Evolutionary conservation across 495 filamentous ascomycete genomes (phyloP).

Genomic region (Echria macrotheca): DNA sequence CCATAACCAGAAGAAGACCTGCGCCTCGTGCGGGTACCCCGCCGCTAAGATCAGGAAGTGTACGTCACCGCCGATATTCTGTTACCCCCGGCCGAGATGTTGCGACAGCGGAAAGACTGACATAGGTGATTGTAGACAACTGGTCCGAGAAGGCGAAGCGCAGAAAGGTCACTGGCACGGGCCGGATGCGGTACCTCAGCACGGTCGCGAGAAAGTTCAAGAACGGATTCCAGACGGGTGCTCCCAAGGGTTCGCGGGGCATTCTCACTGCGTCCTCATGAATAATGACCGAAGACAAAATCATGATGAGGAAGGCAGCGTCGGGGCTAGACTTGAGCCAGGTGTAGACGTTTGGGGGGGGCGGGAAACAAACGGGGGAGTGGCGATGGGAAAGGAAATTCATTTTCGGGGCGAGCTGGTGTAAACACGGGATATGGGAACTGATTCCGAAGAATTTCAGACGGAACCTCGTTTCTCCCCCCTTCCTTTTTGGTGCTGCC

Average conservation of each 20-base stretch:
- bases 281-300: too few relatives aligned
- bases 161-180: slow-evolving; percentile 97
- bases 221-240: slow-evolving; percentile 92
- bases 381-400: slow-evolving; percentile 21
- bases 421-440: too few relatives aligned
- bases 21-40: slow-evolving; percentile 95
- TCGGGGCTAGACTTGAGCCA: slow-evolving; percentile 21
- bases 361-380: slow-evolving; percentile 12
- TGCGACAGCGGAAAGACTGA: slow-evolving; percentile 5
- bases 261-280: slow-evolving; percentile 29
- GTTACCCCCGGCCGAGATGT: slow-evolving; percentile 1
- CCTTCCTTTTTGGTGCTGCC: slow-evolving; percentile 26
- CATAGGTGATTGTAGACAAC: slow-evolving; percentile 62
- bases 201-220: slow-evolving; percentile 81
- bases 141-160: slow-evolving; percentile 99
- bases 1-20: slow-evolving; percentile 99
- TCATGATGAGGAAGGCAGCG: slow-evolving; percentile 10
- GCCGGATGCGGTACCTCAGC: slow-evolving; percentile 89
- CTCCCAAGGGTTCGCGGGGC: slow-evolving; percentile 78
- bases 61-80: too few relatives aligned
- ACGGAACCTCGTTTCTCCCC: too few relatives aligned
- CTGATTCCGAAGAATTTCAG: too few relatives aligned
- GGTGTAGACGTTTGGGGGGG: too few relatives aligned
- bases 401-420: slow-evolving; percentile 31
- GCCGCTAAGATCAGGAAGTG: slow-evolving; percentile 95